A percentile compares a stretch with the other conserved stretches of the same genome.
These are phyloP conservation scores for Aspergillus panamensis DNA, from an alignment of 495 filamentous ascomycete genomes.

Conservation along the genomic window DNA sequence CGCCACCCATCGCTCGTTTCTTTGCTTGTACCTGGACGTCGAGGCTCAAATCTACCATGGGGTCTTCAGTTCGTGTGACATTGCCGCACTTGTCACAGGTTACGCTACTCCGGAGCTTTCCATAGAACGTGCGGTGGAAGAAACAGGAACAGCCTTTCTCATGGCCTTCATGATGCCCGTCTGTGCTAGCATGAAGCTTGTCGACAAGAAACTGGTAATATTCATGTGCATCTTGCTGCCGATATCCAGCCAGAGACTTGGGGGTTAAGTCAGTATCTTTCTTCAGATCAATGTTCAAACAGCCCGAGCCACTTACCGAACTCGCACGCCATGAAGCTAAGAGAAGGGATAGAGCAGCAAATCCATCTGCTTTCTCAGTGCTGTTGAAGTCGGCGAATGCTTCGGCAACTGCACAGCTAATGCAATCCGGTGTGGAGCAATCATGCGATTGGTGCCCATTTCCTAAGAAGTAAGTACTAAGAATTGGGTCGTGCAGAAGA, in stretches of 20 bases:
- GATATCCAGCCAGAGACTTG: slow-evolving; percentile 80
- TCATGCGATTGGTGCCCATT: slow-evolving; percentile 73
- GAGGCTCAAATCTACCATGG: slow-evolving; percentile 81
- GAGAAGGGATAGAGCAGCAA: slow-evolving; percentile 77
- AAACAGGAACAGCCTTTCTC: slow-evolving; percentile 74
- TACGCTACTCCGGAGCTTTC: slow-evolving; percentile 78
- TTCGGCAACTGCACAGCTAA: slow-evolving; percentile 84
- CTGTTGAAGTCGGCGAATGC: slow-evolving; percentile 89
- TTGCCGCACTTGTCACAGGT: slow-evolving; percentile 82
- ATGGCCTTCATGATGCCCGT: slow-evolving; percentile 45
- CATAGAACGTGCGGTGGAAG: slow-evolving; percentile 85
- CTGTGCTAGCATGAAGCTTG: slow-evolving; percentile 60
- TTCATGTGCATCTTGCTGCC: slow-evolving; percentile 92
- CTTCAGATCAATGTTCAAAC: background rate
- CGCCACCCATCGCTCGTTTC: slow-evolving; percentile 47
- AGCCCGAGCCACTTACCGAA: slow-evolving; percentile 39
- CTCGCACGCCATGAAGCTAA: slow-evolving; percentile 72
- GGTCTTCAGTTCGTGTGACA: slow-evolving; percentile 72
- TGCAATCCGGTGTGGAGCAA: slow-evolving; percentile 65
- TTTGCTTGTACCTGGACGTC: slow-evolving; percentile 62
- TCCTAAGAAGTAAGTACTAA: slow-evolving; percentile 80
- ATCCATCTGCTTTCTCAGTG: slow-evolving; percentile 74
- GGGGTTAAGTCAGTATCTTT: slow-evolving; percentile 27
- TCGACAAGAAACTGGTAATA: slow-evolving; percentile 92
- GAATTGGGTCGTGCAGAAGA: slow-evolving; percentile 81